Percentiles rank a stretch among this genome's conserved stretches.
Evolutionary conservation across 2,329 filamentous ascomycete genomes (phyloP).

Genomic region (Nigrospora oryzae): DNA sequence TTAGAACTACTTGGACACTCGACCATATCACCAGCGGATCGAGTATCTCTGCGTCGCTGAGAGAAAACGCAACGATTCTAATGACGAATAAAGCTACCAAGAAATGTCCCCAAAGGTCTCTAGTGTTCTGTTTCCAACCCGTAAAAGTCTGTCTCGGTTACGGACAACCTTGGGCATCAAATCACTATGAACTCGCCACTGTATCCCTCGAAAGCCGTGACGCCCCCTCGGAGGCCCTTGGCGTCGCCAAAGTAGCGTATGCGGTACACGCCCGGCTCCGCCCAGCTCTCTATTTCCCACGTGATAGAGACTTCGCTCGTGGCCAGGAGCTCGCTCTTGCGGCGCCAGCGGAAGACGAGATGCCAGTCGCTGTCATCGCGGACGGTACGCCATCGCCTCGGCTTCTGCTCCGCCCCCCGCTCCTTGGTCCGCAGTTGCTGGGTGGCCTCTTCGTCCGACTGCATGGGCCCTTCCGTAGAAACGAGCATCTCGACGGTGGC

Average conservation of each 20-base stretch:
- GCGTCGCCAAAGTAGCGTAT: constrained; percentile 75
- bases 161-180: background rate
- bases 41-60: too few species aligned
- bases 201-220: constrained; percentile 61
- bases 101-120: too few species aligned
- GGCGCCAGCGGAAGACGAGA: constrained; percentile 70
- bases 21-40: too few species aligned
- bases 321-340: constrained; percentile 60
- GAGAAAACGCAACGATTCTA: too few species aligned
- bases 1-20: too few species aligned
- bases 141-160: too few species aligned
- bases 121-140: too few species aligned
- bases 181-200: constrained; percentile 42
- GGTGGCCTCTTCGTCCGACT: constrained; percentile 1
- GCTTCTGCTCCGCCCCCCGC: background rate
- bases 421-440: background rate
- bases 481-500: constrained; percentile 62
- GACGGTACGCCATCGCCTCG: constrained; percentile 51
- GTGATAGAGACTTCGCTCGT: constrained; percentile 67
- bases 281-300: constrained; percentile 65
- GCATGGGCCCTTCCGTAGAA: constrained; percentile 9
- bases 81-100: too few species aligned
- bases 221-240: constrained; percentile 54
- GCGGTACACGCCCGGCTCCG: constrained; percentile 58
- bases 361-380: constrained; percentile 78